Base-by-base conservation (phyloP, 352 stramenopile species). In the Albugo candida region DNA sequence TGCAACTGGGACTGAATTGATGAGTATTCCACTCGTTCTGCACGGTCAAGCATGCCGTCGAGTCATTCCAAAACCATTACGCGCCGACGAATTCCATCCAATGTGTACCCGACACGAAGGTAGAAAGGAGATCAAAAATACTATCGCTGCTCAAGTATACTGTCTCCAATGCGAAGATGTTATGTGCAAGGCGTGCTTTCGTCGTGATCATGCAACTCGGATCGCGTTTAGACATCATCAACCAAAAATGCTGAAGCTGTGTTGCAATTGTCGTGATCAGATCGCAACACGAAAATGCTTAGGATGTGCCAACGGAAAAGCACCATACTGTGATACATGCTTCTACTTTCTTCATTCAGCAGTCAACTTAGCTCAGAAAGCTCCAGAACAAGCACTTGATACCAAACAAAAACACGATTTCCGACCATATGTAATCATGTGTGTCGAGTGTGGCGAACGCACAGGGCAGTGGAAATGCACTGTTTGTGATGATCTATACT, bases 81-180 rank as follows among this genome's bases (percentile, higher is more conserved):
- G 70, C 8, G 68, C 67, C 1, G 73, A 85, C 54, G 68, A 82
- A 19, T 85, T 83, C 19, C 59, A 58, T 11, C 65, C 73, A 0
- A 65, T 78, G 45, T 85, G 73, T 43, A 61, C 71, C 44, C 73
- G 73, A 1, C 73, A 85, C 36, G 70, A 85, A 44, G 69, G 69
- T 38, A 66, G 49, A 19, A 58, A 52, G 24, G 24, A 31, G 24
- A 8, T 10, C 8, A 8, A 31, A 31, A 31, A 31, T 31, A 31
- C 24, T 31, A 8, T 70, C 34, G 51, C 57, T 0, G 70, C 73
- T 0, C 44, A 64, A 12, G 51, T 81, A 2, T 85, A 85, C 49
- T 85, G 73, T 41, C 46, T 76, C 16, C 64, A 81, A 39, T 85
- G 73, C 41, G 73, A 85, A 59, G 68, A 81, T 50, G 56, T 58